phyloP scores from a whole-genome alignment of 2,329 filamentous ascomycete species.

The Chaetomiaceae sp. region DNA sequence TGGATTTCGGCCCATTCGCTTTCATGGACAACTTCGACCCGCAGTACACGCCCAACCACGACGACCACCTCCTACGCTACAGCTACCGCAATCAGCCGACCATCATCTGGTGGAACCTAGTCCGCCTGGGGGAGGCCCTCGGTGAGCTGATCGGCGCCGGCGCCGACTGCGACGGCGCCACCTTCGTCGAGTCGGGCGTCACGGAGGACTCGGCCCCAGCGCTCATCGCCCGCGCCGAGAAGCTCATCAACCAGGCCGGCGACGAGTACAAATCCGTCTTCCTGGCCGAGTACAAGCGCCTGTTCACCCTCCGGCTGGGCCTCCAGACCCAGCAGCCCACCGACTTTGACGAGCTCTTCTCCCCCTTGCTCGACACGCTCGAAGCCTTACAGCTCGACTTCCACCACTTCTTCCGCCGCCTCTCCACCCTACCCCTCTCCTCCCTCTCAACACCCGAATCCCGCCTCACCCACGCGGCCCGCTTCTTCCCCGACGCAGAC shows the following conservation, averaged over 20 bases:
- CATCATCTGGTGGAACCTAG: slow-evolving; percentile 98
- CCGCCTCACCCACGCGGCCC: slow-evolving; percentile 56
- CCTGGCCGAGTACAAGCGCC: slow-evolving; percentile 76
- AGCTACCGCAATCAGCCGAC: slow-evolving; percentile 90
- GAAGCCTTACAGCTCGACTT: slow-evolving; percentile 84
- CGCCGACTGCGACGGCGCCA: slow-evolving; percentile 59
- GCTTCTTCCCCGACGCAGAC: slow-evolving; percentile 78
- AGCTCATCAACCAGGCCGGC: slow-evolving; percentile 69
- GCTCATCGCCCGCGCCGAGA: slow-evolving; percentile 75
- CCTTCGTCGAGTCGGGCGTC: slow-evolving; percentile 69
- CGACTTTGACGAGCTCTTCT: slow-evolving; percentile 78
- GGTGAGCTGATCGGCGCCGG: slow-evolving; percentile 84
- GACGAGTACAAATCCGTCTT: slow-evolving; percentile 89
- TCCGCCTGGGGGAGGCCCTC: slow-evolving; percentile 80
- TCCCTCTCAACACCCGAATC: slow-evolving; percentile 60
- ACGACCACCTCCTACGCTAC: slow-evolving; percentile 82
- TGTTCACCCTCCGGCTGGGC: slow-evolving; percentile 77
- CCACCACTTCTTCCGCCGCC: slow-evolving; percentile 82
- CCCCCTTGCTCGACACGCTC: slow-evolving; percentile 73
- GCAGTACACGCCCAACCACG: slow-evolving; percentile 91
- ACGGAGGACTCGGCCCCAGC: slow-evolving; percentile 55
- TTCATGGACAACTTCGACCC: slow-evolving; percentile 98
- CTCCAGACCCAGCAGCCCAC: slow-evolving; percentile 60
- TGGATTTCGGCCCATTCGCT: slow-evolving; percentile 95
- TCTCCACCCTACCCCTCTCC: slow-evolving; percentile 57